Evolutionary conservation across 2,329 filamentous ascomycete genomes (phyloP).

Genomic region (Chlorencoelia australis): DNA sequence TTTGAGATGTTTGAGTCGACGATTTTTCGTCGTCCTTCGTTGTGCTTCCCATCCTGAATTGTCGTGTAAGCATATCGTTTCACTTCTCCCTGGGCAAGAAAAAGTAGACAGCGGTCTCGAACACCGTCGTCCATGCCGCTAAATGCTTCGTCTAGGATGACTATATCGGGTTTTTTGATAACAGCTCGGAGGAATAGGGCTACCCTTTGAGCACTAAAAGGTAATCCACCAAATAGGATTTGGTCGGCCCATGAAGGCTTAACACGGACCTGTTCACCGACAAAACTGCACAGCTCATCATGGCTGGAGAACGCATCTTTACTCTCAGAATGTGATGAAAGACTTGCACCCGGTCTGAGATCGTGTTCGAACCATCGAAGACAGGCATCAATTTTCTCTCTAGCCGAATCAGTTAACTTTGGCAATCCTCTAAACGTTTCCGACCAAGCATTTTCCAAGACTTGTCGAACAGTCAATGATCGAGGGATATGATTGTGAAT

Average conservation of each 20-base stretch:
- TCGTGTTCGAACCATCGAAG: slow-evolving; percentile 72
- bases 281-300: neutral
- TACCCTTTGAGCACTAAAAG: slow-evolving; percentile 76
- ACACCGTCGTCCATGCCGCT: slow-evolving; percentile 74
- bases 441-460: slow-evolving; percentile 80
- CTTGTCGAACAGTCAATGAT: slow-evolving; percentile 58
- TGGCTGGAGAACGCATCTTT: slow-evolving; percentile 16
- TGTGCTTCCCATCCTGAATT: neutral
- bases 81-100: slow-evolving; percentile 57
- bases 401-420: slow-evolving; percentile 46
- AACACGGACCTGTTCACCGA: no score
- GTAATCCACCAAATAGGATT: slow-evolving; percentile 60
- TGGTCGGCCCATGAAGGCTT: slow-evolving; percentile 53
- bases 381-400: slow-evolving; percentile 53
- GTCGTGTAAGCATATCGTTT: slow-evolving; percentile 30
- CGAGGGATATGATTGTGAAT: slow-evolving; percentile 89
- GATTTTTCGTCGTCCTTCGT: slow-evolving; percentile 14
- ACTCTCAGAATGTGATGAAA: slow-evolving; percentile 18
- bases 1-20: slow-evolving; percentile 38
- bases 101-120: slow-evolving; percentile 77
- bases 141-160: slow-evolving; percentile 82
- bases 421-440: slow-evolving; percentile 73
- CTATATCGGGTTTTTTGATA: slow-evolving; percentile 69
- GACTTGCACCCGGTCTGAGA: slow-evolving; percentile 39
- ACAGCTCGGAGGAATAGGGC: slow-evolving; percentile 74